A percentile compares a stretch with the other conserved stretches of the same genome.
Evolutionary conservation across 805 yeast species (phyloP).

Genomic region (Cyberlindnera lachancei): DNA sequence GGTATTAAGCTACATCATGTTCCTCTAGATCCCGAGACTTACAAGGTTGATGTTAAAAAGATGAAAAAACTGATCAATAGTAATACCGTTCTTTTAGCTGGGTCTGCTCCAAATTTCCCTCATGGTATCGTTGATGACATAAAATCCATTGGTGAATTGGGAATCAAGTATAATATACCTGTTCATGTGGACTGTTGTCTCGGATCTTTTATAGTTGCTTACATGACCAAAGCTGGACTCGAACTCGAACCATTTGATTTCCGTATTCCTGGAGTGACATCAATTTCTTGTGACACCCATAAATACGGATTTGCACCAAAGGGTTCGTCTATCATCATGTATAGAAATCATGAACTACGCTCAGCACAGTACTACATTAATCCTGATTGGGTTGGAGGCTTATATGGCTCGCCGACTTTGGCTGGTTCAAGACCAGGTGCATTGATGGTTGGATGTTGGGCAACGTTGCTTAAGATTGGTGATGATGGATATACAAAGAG

Average conservation of each 20-base stretch:
- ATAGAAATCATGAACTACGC: conserved; percentile 60
- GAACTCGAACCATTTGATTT: conserved; percentile 62
- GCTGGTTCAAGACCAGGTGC: conserved; percentile 99
- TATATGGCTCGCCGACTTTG: conserved; percentile 92
- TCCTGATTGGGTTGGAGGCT: conserved; percentile 88
- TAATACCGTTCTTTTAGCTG: conserved; percentile 79
- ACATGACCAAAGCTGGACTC: conserved; percentile 57
- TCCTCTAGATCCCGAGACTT: conserved; percentile 61
- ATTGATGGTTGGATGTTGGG: conserved; percentile 97
- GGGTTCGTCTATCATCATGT: conserved; percentile 91
- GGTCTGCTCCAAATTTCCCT: conserved; percentile 96
- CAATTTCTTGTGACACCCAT: conserved; percentile 99
- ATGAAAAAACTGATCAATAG: conserved; percentile 60
- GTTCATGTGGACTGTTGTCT: conserved; percentile 94
- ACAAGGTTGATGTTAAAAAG: conserved; percentile 54
- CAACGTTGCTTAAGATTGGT: conserved; percentile 78
- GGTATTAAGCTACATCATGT: conserved; percentile 79
- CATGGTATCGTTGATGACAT: conserved; percentile 95
- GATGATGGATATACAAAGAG: conserved; percentile 69
- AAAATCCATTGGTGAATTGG: conserved; percentile 60
- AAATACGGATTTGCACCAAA: conserved; percentile 98
- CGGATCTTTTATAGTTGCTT: conserved; percentile 87
- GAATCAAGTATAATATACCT: conserved; percentile 54
- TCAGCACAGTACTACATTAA: conserved; percentile 77
- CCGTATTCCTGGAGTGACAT: conserved; percentile 85